Conservation (phyloP, 2,329 filamentous ascomycete species). For the Talaromyces rugulosus region DNA sequence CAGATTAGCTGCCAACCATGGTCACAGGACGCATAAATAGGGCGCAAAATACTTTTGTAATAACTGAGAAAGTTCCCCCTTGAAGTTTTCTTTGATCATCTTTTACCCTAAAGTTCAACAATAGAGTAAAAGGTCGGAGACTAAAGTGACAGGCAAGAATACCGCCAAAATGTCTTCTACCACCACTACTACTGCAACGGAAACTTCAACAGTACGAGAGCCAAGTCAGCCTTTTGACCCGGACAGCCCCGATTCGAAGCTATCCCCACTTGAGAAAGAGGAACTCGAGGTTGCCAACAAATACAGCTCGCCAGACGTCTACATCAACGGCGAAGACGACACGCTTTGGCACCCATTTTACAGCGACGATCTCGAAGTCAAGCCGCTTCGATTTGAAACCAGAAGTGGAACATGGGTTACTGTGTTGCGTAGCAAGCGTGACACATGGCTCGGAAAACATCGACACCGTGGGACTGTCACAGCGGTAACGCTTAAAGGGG, state of each 20-base stretch:
- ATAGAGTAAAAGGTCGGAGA: background rate
- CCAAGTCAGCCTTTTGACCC: background rate
- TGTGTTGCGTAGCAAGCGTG: conserved; percentile 15
- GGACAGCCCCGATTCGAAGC: conserved; percentile 1
- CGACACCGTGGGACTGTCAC: conserved; percentile 19
- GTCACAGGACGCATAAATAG: background rate
- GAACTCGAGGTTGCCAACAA: conserved; percentile 13
- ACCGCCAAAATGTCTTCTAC: background rate
- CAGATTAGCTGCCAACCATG: too few relatives aligned
- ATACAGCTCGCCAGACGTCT: conserved; percentile 15
- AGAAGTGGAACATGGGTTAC: conserved; percentile 18
- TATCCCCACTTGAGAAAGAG: conserved; percentile 7
- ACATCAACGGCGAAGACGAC: conserved; percentile 17
- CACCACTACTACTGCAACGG: background rate
- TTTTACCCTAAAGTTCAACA: background rate
- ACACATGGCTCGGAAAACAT: conserved; percentile 20
- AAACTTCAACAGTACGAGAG: background rate
- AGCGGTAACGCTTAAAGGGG: conserved; percentile 17
- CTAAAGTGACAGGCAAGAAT: background rate
- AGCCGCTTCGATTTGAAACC: conserved; percentile 22
- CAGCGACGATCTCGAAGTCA: conserved; percentile 15
- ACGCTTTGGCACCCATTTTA: conserved; percentile 20
- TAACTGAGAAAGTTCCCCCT: background rate
- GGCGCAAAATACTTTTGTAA: background rate
- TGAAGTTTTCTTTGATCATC: background rate